Percentiles rank a stretch among this genome's conserved stretches.
Evolutionary conservation across 345 rosid species (phyloP).

Genomic region (Lepidium africanum): DNA sequence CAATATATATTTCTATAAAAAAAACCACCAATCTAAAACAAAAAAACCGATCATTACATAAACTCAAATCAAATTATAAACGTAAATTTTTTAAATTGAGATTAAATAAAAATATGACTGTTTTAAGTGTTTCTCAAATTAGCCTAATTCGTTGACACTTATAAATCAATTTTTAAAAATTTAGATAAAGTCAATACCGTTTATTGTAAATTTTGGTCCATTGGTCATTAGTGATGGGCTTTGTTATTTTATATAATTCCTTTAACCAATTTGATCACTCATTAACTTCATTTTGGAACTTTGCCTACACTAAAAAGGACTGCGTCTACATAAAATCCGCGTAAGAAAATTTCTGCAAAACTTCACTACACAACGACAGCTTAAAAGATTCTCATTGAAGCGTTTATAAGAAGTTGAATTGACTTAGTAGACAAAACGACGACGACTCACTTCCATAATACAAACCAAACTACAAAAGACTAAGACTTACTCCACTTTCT

Average conservation of each 20-base stretch:
- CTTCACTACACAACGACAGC: not conserved
- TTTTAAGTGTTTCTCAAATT: too few species aligned
- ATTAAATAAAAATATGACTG: too few species aligned
- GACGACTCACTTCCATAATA: conserved; percentile 24
- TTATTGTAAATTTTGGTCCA: too few species aligned
- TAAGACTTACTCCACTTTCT: conserved; percentile 24
- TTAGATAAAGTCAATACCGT: too few species aligned
- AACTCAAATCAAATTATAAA: too few species aligned
- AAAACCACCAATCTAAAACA: too few species aligned
- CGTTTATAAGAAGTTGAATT: conserved; percentile 17
- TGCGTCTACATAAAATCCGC: not conserved
- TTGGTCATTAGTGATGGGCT: not conserved
- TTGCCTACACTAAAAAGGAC: not conserved
- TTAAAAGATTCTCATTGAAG: conserved; percentile 9
- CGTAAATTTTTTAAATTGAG: too few species aligned
- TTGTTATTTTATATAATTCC: not conserved
- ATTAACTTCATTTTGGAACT: not conserved
- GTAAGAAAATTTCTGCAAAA: not conserved
- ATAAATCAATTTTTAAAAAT: too few species aligned
- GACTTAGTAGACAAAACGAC: conserved; percentile 21
- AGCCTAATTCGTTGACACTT: too few species aligned
- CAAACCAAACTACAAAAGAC: conserved; percentile 13
- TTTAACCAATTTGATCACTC: not conserved
- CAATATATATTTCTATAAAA: too few species aligned
- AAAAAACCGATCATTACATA: too few species aligned